phyloP scores from a whole-genome alignment of 495 filamentous ascomycete species.

The Aspergillus heteromorphus region DNA sequence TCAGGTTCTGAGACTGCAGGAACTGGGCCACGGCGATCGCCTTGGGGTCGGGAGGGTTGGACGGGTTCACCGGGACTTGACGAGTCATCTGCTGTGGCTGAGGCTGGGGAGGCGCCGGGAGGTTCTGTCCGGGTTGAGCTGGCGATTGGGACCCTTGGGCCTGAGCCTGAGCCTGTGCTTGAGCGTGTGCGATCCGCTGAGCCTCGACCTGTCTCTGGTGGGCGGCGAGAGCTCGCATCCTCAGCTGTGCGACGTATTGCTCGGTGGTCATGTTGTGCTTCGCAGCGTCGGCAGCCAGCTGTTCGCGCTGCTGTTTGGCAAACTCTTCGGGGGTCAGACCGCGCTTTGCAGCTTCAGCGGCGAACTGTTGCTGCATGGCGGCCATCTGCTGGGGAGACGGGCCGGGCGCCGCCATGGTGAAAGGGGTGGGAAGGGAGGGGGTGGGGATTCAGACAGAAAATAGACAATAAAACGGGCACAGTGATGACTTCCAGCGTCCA shows the following conservation, averaged over 20 bases:
- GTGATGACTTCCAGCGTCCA: background rate
- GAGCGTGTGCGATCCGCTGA: conserved; percentile 39
- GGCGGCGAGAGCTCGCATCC: conserved; percentile 55
- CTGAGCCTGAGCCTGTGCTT: conserved; percentile 26
- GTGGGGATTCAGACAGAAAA: too few relatives aligned
- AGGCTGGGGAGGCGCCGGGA: conserved; percentile 29
- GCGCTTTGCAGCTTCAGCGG: conserved; percentile 65
- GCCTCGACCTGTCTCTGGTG: conserved; percentile 42
- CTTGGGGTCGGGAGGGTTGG: conserved; percentile 73
- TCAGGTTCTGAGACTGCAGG: conserved; percentile 76
- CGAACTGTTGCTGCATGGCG: conserved; percentile 77
- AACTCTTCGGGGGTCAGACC: conserved; percentile 74
- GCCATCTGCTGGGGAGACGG: conserved; percentile 81
- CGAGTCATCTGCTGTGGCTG: conserved; percentile 37
- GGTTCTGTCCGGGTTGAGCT: conserved; percentile 25
- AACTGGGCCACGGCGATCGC: conserved; percentile 88
- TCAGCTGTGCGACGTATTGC: conserved; percentile 60
- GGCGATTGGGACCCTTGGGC: conserved; percentile 36
- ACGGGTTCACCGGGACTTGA: conserved; percentile 55
- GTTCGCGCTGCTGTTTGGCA: conserved; percentile 52
- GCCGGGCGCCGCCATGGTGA: conserved; percentile 47
- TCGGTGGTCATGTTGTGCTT: conserved; percentile 57
- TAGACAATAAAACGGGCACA: background rate
- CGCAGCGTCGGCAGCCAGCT: conserved; percentile 56
- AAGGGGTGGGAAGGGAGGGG: background rate